Evolutionary conservation across 2,329 filamentous ascomycete genomes (phyloP).

Genomic region (Venturiaceae sp.): DNA sequence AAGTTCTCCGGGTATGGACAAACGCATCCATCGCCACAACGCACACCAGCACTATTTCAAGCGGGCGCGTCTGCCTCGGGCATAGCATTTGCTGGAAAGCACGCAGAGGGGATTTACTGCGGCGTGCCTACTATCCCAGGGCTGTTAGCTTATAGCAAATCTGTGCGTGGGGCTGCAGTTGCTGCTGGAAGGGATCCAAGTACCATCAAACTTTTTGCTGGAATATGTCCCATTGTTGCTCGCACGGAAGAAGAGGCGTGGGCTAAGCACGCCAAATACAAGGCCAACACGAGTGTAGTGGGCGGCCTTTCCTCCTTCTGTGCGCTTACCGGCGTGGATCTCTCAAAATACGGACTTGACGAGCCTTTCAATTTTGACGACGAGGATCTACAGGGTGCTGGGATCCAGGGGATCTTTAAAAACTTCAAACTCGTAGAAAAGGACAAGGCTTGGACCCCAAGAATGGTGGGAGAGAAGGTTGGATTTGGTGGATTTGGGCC

Average conservation of each 20-base stretch:
- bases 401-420: constrained; percentile 20
- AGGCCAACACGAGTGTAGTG: constrained; percentile 43
- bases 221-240: constrained; percentile 24
- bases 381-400: constrained; percentile 39
- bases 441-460: constrained; percentile 12
- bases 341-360: constrained; percentile 40
- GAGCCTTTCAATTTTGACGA: constrained; percentile 28
- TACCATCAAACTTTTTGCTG: constrained; percentile 43
- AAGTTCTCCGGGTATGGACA: constrained; percentile 36
- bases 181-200: constrained; percentile 41
- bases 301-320: constrained; percentile 47
- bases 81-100: constrained; percentile 44
- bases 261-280: constrained; percentile 40
- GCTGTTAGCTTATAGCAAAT: not conserved
- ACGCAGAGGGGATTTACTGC: constrained; percentile 49
- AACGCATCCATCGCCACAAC: constrained; percentile 28
- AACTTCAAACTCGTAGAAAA: constrained; percentile 1
- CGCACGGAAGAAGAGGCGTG: constrained; percentile 36
- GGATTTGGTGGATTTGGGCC: constrained; percentile 17
- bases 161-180: not conserved
- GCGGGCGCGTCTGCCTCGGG: constrained; percentile 52
- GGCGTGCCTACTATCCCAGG: not conserved
- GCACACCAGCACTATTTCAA: constrained; percentile 34
- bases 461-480: constrained; percentile 19
- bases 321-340: constrained; percentile 51